Evolutionary conservation across 2,329 filamentous ascomycete genomes (phyloP), one percentile per base, ranked within the genome.

Genomic region (Trichophyton mentagrophytes): DNA sequence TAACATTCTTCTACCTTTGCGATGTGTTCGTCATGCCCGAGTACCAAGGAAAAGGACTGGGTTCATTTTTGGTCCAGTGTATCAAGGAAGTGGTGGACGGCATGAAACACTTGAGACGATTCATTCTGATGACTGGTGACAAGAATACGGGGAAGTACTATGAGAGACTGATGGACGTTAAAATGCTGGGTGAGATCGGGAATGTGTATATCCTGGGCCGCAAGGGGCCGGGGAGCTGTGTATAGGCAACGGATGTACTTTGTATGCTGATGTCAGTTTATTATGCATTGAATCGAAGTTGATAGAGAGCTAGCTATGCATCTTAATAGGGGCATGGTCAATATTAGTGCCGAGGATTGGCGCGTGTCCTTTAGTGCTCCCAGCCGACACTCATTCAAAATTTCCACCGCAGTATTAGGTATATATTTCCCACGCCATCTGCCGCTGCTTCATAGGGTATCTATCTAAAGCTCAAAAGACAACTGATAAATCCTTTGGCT

Each of bases 1-100:
- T 83, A 55, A 86, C 85, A 0, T 83, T 88, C 66, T 84, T 81
- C 38, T 90, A 87, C 66, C 72, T 87, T 44, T 86, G 85, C 27
- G 86, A 89, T 67, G 82, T 88, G 20, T 89, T 86, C 69, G 76
- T 89, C 22, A 69, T 82, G 2, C 76, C 80, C 0, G 77, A 79
- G 44, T 81, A 83, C 66, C 84, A 86, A 68, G 79, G 81, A 3
- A 74, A 77, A 8, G 85, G 86, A 0, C 75, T 89, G 1, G 86
- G 83, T 2, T 79, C 75, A 49, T 89, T 85, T 84, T 72, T 89
- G 68, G 80, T 88, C 69, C 71, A 75, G 3, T 84, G 81, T 65
- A 72, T 86, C 61, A 78, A 82, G 64, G 83, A 87, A 65, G 70
- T 80, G 2, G 68, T 83, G 42, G 71, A 77, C 22, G 75, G 75